These are phyloP conservation scores for Penicillium sp. DNA, from an alignment of 2,329 filamentous ascomycete species.

Conservation along the genomic window DNA sequence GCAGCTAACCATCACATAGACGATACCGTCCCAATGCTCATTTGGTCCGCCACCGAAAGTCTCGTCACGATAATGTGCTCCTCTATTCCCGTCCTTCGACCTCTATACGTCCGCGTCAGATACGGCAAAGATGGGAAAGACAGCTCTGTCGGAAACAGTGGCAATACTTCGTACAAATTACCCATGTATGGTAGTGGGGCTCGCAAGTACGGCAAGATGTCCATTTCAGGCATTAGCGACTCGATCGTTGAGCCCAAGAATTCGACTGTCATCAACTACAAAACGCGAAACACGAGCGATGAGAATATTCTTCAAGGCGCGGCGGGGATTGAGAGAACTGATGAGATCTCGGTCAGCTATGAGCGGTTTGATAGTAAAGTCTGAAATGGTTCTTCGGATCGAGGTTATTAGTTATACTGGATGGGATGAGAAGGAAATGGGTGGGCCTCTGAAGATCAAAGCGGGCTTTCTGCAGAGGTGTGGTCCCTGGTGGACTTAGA, in stretches of 20 bases:
- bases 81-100: constrained; percentile 26
- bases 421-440: not conserved
- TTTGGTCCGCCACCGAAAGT: constrained; percentile 30
- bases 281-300: constrained; percentile 16
- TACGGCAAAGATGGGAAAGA: constrained; percentile 22
- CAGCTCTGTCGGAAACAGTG: constrained; percentile 13
- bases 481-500: no score
- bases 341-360: constrained; percentile 24
- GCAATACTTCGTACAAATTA: constrained; percentile 21
- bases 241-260: constrained; percentile 6
- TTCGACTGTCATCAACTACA: constrained; percentile 4
- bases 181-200: constrained; percentile 22
- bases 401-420: no score
- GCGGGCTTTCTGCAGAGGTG: not conserved
- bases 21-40: constrained; percentile 25
- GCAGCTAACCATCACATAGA: constrained; percentile 9
- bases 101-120: constrained; percentile 21
- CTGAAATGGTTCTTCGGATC: not conserved
- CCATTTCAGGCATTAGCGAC: constrained; percentile 1
- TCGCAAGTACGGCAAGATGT: constrained; percentile 18
- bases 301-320: constrained; percentile 23
- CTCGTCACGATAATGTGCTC: constrained; percentile 28
- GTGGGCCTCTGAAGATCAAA: not conserved
- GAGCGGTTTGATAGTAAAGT: constrained; percentile 13
- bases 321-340: constrained; percentile 27